Evolutionary conservation across 495 filamentous ascomycete species (phyloP).

Genomic region (Penicillium odoratum): DNA sequence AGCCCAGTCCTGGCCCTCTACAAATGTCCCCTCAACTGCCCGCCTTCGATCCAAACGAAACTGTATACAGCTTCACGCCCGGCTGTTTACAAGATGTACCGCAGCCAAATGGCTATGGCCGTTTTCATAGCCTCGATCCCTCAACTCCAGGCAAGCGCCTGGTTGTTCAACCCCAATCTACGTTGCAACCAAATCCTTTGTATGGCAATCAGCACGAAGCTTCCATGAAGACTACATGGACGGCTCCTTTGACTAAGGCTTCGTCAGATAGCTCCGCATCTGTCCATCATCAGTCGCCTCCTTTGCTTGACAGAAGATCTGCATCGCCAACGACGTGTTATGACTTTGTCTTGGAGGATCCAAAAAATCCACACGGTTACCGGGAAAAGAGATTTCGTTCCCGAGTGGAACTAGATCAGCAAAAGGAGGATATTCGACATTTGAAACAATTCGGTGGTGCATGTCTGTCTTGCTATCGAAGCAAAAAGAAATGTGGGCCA

Average conservation of each 20-base stretch:
- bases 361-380: slow-evolving; percentile 3
- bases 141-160: not conserved
- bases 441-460: slow-evolving; percentile 28
- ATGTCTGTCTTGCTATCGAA: slow-evolving; percentile 27
- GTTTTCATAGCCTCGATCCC: not conserved
- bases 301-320: not conserved
- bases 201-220: not conserved
- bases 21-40: not conserved
- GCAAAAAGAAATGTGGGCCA: slow-evolving; percentile 30
- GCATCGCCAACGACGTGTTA: not conserved
- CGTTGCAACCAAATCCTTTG: not conserved
- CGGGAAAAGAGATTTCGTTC: slow-evolving; percentile 15
- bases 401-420: slow-evolving; percentile 14
- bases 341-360: slow-evolving; percentile 17
- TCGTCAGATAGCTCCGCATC: not conserved
- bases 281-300: not conserved
- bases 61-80: not conserved
- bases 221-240: not conserved
- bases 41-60: not conserved
- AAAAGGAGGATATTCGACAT: slow-evolving; percentile 15
- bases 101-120: not conserved
- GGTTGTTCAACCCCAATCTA: not conserved
- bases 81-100: not conserved
- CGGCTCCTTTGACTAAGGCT: not conserved
- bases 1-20: not conserved